Evolutionary conservation across 768 basidiomycete genomes (phyloP).

Genomic region (Boletus subparvulus): DNA sequence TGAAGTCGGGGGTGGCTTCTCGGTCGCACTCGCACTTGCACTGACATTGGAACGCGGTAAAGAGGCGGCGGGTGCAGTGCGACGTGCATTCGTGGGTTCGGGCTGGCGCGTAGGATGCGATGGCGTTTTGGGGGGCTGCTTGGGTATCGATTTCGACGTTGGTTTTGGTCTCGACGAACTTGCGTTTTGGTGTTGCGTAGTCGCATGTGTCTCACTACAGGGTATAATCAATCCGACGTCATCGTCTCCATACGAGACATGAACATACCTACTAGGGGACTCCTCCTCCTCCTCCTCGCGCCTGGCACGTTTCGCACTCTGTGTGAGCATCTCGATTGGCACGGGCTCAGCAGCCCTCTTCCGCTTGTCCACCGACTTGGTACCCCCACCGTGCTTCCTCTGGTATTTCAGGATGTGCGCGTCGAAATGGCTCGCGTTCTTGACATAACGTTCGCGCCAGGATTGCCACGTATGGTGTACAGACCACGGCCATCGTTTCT

Average conservation of each 20-base stretch:
- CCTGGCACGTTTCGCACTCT: conserved; percentile 10
- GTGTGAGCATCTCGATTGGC: neutral
- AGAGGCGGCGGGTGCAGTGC: neutral
- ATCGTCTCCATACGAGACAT: neutral
- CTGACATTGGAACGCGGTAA: neutral
- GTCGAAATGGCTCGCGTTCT: conserved; percentile 44
- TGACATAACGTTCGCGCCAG: conserved; percentile 63
- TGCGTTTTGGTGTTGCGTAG: neutral
- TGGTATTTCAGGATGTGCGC: conserved; percentile 41
- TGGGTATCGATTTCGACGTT: neutral
- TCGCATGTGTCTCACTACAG: conserved; percentile 5
- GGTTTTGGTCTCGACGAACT: neutral
- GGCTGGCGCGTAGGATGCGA: neutral
- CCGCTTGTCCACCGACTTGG: neutral
- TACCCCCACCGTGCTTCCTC: conserved; percentile 23
- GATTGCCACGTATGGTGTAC: conserved; percentile 54
- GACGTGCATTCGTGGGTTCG: neutral
- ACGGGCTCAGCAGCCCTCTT: conserved; percentile 2
- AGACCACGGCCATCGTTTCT: conserved; percentile 52
- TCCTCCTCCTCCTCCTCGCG: neutral
- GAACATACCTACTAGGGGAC: conserved; percentile 4
- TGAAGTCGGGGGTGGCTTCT: neutral
- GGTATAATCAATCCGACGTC: neutral
- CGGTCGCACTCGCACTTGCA: neutral
- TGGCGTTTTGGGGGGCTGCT: neutral